Percentiles rank a stretch among this genome's conserved stretches.
phyloP scores from a whole-genome alignment of 768 basidiomycete genomes.

The Gymnopilus dilepis region DNA sequence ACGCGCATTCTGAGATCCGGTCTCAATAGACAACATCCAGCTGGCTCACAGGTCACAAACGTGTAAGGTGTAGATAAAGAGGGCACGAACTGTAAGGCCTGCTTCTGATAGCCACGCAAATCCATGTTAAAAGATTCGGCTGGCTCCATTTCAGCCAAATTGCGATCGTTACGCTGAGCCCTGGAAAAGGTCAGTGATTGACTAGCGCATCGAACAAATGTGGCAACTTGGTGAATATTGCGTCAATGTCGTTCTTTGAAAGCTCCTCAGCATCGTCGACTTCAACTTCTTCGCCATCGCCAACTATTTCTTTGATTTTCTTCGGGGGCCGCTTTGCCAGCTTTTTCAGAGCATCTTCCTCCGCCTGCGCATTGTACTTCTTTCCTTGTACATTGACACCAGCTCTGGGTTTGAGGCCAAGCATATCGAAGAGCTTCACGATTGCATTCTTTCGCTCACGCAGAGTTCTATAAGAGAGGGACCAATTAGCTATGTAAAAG shows the following conservation, averaged over 20 bases:
- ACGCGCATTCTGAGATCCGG: constrained; percentile 70
- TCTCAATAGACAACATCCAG: constrained; percentile 93
- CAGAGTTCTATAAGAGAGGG: constrained; percentile 46
- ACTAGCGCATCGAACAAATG: background rate
- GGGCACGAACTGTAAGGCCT: constrained; percentile 74
- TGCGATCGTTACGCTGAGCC: constrained; percentile 81
- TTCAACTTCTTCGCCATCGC: constrained; percentile 82
- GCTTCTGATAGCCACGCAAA: constrained; percentile 90
- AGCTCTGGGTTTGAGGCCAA: constrained; percentile 70
- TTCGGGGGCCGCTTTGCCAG: constrained; percentile 43
- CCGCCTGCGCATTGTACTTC: constrained; percentile 38
- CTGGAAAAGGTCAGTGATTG: constrained; percentile 42
- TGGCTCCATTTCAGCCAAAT: constrained; percentile 84
- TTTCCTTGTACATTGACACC: constrained; percentile 42
- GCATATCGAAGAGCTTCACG: constrained; percentile 70
- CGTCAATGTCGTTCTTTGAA: constrained; percentile 77
- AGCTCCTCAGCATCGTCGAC: constrained; percentile 86
- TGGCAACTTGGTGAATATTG: constrained; percentile 82
- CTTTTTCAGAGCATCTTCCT: constrained; percentile 47
- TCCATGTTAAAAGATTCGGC: constrained; percentile 74
- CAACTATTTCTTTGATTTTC: constrained; percentile 71
- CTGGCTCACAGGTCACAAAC: constrained; percentile 40
- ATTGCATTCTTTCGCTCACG: constrained; percentile 82
- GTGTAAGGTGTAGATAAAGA: background rate
- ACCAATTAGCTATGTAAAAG: background rate